These are phyloP conservation scores for Picea abies DNA, from an alignment of 83 land plant genomes.

Conservation along the genomic window DNA sequence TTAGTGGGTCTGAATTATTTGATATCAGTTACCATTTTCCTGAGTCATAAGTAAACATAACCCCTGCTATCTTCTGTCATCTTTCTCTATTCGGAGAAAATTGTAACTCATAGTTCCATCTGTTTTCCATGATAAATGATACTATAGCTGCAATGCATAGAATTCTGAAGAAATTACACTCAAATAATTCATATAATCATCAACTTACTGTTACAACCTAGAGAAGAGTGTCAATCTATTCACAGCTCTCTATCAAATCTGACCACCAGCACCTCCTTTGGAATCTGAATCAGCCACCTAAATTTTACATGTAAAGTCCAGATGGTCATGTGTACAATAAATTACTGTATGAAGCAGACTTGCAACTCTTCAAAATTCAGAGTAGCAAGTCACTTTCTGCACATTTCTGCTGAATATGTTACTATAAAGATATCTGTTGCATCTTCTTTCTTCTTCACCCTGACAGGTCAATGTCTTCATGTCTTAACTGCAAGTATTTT, in stretches of 20 bases:
- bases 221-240: conserved; percentile 12
- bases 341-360: conserved; percentile 15
- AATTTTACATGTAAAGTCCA: conserved; percentile 15
- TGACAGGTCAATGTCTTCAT: conserved; percentile 1
- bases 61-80: background rate
- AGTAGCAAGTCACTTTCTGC: conserved; percentile 8
- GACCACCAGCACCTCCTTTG: conserved; percentile 6
- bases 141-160: conserved; percentile 2
- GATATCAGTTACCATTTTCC: background rate
- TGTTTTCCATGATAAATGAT: background rate
- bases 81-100: background rate
- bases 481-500: conserved; percentile 1
- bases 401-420: conserved; percentile 12
- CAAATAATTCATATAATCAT: conserved; percentile 7
- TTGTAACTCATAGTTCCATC: background rate
- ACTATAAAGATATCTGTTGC: conserved; percentile 1
- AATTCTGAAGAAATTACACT: conserved; percentile 13
- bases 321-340: conserved; percentile 15
- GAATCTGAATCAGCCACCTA: conserved; percentile 7
- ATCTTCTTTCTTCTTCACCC: background rate
- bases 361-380: conserved; percentile 9
- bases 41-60: background rate
- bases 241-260: conserved; percentile 5
- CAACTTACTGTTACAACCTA: conserved; percentile 13
- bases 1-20: background rate